phyloP scores from a whole-genome alignment of 129 eudicot species.

The Tanacetum coccineum region DNA sequence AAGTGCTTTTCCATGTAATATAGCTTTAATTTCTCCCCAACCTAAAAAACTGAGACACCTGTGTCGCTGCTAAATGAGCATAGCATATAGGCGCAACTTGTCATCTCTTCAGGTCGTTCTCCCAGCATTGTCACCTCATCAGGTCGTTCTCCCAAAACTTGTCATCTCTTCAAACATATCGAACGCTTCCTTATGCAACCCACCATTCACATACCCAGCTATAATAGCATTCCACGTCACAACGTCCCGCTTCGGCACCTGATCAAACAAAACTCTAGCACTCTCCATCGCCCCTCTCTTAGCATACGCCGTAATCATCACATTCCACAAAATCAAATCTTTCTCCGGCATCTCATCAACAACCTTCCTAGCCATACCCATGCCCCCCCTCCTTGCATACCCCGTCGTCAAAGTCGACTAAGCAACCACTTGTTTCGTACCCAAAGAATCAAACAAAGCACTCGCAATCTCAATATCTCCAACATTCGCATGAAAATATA shows the following conservation, averaged over 20 bases:
- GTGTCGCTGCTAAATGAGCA: no score
- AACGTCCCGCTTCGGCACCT: conserved; percentile 54
- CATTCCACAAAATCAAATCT: conserved; percentile 86
- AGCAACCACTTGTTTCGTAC: conserved; percentile 52
- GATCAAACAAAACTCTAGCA: conserved; percentile 48
- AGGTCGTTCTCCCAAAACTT: conserved; percentile 51
- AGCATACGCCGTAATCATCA: conserved; percentile 70
- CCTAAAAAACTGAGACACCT: conserved; percentile 49
- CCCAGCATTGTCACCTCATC: conserved; percentile 79
- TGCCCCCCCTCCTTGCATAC: conserved; percentile 71
- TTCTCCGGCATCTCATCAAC: conserved; percentile 78
- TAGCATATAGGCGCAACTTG: no score
- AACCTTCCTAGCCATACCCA: conserved; percentile 40
- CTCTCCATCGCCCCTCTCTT: conserved; percentile 61
- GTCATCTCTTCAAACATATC: conserved; percentile 73
- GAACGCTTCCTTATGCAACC: conserved; percentile 43
- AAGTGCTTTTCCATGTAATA: conserved; percentile 61
- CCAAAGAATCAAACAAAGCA: conserved; percentile 49
- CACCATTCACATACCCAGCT: conserved; percentile 49
- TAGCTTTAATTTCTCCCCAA: conserved; percentile 42
- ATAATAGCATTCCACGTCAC: conserved; percentile 74
- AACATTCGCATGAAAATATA: conserved; percentile 64
- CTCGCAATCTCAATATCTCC: conserved; percentile 59
- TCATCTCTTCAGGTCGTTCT: no score
- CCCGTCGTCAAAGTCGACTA: conserved; percentile 88